Evolutionary conservation across 495 filamentous ascomycete species (phyloP).

Genomic region (Aeminium ludgeri): DNA sequence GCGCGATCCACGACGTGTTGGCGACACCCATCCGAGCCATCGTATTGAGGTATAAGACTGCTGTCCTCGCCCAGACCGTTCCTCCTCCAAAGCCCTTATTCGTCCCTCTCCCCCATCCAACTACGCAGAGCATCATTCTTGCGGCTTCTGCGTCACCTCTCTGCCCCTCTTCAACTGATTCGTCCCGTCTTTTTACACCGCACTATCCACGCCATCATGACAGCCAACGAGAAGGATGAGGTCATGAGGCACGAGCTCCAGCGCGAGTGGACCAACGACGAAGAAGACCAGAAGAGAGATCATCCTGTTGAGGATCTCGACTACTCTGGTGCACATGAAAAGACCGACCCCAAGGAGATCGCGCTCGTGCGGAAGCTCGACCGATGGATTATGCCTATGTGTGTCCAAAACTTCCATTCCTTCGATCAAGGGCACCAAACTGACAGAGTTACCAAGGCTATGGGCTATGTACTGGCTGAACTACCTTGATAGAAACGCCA

Average conservation of each 20-base stretch:
- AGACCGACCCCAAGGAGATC: slow-evolving; percentile 29
- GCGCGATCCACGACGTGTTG: no score
- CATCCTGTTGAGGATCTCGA: slow-evolving; percentile 12
- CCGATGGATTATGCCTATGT: slow-evolving; percentile 28
- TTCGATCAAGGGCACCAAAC: not conserved
- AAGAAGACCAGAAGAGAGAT: not conserved
- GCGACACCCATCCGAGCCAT: no score
- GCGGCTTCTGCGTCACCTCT: no score
- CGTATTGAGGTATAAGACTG: no score
- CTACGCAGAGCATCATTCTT: no score
- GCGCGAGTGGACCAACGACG: not conserved
- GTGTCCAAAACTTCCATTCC: slow-evolving; percentile 6
- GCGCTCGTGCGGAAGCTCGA: slow-evolving; percentile 34
- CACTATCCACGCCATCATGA: no score
- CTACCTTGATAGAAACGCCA: slow-evolving; percentile 33
- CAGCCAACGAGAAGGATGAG: no score
- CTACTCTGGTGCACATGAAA: slow-evolving; percentile 27
- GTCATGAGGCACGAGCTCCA: not conserved
- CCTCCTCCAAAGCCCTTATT: no score
- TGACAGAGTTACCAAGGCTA: slow-evolving; percentile 23
- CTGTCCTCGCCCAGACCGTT: no score
- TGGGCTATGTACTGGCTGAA: slow-evolving; percentile 37
- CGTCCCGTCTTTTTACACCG: no score
- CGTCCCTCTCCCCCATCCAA: no score
- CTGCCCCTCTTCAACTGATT: no score